Evolutionary conservation across 2,329 filamentous ascomycete genomes (phyloP).

Genomic region (Thielaviopsis musarum): DNA sequence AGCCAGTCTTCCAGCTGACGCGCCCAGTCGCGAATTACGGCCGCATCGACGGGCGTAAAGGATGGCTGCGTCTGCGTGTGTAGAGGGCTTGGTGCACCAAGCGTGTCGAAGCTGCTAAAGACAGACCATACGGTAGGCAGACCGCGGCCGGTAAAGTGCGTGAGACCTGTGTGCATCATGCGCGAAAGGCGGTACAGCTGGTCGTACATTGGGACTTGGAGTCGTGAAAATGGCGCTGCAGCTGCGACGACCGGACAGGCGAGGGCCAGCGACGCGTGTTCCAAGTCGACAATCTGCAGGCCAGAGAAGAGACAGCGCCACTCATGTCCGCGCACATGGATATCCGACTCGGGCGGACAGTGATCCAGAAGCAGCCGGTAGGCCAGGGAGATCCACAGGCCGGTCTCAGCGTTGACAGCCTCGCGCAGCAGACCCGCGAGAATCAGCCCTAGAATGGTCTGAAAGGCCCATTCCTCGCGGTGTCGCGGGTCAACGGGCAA

Average conservation of each 20-base stretch:
- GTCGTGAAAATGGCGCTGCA: constrained; percentile 21
- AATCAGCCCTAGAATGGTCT: constrained; percentile 25
- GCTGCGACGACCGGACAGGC: constrained; percentile 25
- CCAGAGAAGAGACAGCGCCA: constrained; percentile 25
- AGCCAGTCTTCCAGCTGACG: constrained; percentile 26
- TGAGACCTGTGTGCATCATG: constrained; percentile 28
- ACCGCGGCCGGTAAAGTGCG: constrained; percentile 25
- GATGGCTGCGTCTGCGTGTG: constrained; percentile 4
- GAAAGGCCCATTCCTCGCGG: constrained; percentile 24
- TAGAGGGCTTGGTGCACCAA: background rate
- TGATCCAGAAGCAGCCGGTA: constrained; percentile 26
- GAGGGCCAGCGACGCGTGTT: constrained; percentile 26
- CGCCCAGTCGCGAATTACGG: constrained; percentile 27
- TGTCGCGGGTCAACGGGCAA: constrained; percentile 14
- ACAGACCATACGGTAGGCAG: constrained; percentile 28
- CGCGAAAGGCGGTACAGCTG: constrained; percentile 25
- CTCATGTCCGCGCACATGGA: constrained; percentile 16
- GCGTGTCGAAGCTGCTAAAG: constrained; percentile 17
- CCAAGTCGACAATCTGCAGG: constrained; percentile 26
- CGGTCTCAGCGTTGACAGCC: constrained; percentile 25
- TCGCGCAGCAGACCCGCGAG: constrained; percentile 25
- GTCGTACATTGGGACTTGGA: constrained; percentile 23
- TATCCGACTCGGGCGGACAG: constrained; percentile 23
- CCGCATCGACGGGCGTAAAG: constrained; percentile 24
- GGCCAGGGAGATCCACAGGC: constrained; percentile 27